Conservation (phyloP, 2,329 filamentous ascomycete species). For the Tetracladium maxilliforme region DNA sequence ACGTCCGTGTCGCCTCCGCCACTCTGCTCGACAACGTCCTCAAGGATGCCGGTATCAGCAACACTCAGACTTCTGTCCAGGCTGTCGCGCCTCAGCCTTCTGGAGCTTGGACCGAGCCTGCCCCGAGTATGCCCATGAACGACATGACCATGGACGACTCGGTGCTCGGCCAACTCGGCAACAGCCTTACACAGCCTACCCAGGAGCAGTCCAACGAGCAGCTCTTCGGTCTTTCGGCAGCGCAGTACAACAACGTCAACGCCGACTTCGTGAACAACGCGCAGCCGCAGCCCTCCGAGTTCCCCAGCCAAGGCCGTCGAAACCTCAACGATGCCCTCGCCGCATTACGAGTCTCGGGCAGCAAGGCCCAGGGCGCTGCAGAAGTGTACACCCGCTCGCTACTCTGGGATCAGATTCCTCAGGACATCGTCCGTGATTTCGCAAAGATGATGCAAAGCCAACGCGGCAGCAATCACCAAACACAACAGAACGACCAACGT, state of each 20-base stretch:
- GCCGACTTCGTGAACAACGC: conserved; percentile 54
- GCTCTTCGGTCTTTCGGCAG: conserved; percentile 70
- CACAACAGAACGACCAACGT: too few species aligned
- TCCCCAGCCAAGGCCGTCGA: conserved; percentile 50
- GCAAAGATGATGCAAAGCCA: too few species aligned
- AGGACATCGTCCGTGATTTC: conserved; percentile 85
- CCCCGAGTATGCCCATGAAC: conserved; percentile 25
- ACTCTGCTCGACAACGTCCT: conserved; percentile 68
- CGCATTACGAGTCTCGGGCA: conserved; percentile 60
- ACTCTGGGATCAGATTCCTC: conserved; percentile 86
- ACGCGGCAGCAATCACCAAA: too few species aligned
- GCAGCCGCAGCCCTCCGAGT: conserved; percentile 30
- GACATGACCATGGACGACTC: conserved; percentile 35
- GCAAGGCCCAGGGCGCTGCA: conserved; percentile 58
- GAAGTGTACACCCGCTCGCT: conserved; percentile 89
- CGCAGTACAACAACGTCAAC: conserved; percentile 78
- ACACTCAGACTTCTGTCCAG: conserved; percentile 20
- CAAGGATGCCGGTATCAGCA: conserved; percentile 56
- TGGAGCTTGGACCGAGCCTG: conserved; percentile 15
- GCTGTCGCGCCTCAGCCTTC: conserved; percentile 35
- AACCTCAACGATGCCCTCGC: conserved; percentile 71
- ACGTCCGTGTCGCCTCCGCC: conserved; percentile 65
- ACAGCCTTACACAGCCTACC: conserved; percentile 57
- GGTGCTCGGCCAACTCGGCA: conserved; percentile 50
- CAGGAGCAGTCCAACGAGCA: conserved; percentile 81